phyloP scores from a whole-genome alignment of 148 eudicot genomes.

The Rhododendron griersonianum region DNA sequence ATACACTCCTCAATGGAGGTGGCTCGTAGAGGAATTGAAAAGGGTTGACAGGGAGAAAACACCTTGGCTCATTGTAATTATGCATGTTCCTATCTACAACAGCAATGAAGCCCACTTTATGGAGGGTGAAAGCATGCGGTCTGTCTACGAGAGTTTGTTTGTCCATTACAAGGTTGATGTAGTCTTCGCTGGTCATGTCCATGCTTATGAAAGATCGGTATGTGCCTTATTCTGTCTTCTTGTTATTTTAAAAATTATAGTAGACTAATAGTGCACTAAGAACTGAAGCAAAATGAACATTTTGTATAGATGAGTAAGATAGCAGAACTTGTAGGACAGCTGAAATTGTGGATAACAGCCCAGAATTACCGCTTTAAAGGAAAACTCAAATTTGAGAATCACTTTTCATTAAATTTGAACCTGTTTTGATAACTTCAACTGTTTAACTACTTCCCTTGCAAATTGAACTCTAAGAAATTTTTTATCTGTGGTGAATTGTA shows the following conservation, averaged over 20 bases:
- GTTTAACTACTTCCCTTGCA: background rate
- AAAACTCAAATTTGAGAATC: background rate
- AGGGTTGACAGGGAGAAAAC: slow-evolving; percentile 83
- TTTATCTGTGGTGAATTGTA: background rate
- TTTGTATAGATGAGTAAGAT: background rate
- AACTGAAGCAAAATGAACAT: background rate
- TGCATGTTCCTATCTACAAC: slow-evolving; percentile 87
- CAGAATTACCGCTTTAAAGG: background rate
- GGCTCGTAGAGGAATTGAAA: slow-evolving; percentile 63
- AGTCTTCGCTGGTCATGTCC: slow-evolving; percentile 90
- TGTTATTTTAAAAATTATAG: background rate
- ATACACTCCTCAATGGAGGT: slow-evolving; percentile 78
- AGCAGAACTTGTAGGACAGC: background rate
- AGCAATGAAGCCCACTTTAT: slow-evolving; percentile 80
- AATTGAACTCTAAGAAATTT: background rate
- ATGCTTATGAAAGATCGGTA: slow-evolving; percentile 97
- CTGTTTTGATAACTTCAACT: background rate
- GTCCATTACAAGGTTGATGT: slow-evolving; percentile 72
- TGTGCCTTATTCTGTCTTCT: slow-evolving; percentile 13
- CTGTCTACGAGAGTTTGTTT: slow-evolving; percentile 76
- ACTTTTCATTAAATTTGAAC: background rate
- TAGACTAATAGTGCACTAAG: background rate
- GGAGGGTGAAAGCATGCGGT: slow-evolving; percentile 96
- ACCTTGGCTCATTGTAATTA: slow-evolving; percentile 91
- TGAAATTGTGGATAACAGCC: background rate